Percentiles rank a stretch among this genome's conserved stretches.
phyloP scores from a whole-genome alignment of 108 stramenopile genomes.

The Fragilaria radians region DNA sequence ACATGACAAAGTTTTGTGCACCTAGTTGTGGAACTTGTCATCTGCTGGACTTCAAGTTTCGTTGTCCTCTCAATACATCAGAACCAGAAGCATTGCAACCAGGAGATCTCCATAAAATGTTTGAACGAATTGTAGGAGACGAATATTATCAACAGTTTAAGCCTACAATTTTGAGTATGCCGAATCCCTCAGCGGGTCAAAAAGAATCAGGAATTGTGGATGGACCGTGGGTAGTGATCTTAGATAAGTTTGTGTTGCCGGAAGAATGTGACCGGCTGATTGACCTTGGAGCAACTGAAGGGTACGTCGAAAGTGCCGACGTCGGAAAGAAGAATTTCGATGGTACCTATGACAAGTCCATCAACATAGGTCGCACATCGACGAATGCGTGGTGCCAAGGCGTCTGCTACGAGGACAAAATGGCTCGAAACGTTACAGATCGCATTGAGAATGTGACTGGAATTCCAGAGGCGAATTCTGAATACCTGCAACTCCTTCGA shows the following conservation, averaged over 20 bases:
- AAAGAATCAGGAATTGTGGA: slow-evolving; percentile 4
- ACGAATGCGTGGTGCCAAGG: slow-evolving; percentile 72
- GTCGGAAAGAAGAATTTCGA: slow-evolving; percentile 28
- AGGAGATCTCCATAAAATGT: slow-evolving; percentile 28
- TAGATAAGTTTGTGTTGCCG: slow-evolving; percentile 55
- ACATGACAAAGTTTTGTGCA: slow-evolving; percentile 47
- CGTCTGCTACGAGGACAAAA: slow-evolving; percentile 25
- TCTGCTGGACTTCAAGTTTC: slow-evolving; percentile 35
- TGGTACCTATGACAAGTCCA: slow-evolving; percentile 8
- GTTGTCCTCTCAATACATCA: slow-evolving; percentile 48
- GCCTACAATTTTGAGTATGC: slow-evolving; percentile 24
- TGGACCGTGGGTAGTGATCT: slow-evolving; percentile 57
- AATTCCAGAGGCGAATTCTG: slow-evolving; percentile 22
- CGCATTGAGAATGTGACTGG: slow-evolving; percentile 37
- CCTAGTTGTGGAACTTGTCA: slow-evolving; percentile 73
- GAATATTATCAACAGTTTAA: slow-evolving; percentile 16
- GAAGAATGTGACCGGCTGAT: slow-evolving; percentile 46
- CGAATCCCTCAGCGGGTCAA: slow-evolving; percentile 5
- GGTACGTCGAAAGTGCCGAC: slow-evolving; percentile 66
- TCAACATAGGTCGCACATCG: slow-evolving; percentile 12
- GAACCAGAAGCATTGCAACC: slow-evolving; percentile 31
- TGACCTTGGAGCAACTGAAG: slow-evolving; percentile 29
- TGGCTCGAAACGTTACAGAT: slow-evolving; percentile 26
- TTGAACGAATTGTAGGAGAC: slow-evolving; percentile 18
- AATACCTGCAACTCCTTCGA: slow-evolving; percentile 43